A percentile compares a stretch with the other conserved stretches of the same genome.
Conservation (phyloP, 2,329 filamentous ascomycete species). For the Neonectria magnoliae region DNA sequence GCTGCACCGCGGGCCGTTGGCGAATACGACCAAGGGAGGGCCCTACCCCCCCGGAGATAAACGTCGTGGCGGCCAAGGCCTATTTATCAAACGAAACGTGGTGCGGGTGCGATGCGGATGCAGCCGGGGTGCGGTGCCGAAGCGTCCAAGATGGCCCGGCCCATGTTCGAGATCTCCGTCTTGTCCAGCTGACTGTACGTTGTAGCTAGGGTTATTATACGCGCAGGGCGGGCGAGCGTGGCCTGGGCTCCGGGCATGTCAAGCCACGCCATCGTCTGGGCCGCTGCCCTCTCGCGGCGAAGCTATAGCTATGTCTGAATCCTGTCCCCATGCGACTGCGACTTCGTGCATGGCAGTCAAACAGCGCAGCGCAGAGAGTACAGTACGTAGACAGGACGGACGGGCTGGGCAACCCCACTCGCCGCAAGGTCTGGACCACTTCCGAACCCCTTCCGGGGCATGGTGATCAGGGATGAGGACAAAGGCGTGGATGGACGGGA, state of each 20-base stretch:
- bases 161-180: background rate
- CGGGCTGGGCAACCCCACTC: constrained; percentile 1
- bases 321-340: too few relatives aligned
- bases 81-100: background rate
- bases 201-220: too few relatives aligned
- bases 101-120: background rate
- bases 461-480: background rate
- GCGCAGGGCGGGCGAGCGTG: background rate
- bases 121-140: background rate
- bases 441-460: background rate
- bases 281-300: too few relatives aligned
- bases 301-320: too few relatives aligned
- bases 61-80: too few relatives aligned
- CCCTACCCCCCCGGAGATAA: background rate
- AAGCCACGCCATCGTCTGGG: background rate
- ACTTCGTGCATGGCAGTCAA: too few relatives aligned
- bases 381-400: too few relatives aligned
- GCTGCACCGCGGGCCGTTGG: background rate
- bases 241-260: background rate
- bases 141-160: background rate
- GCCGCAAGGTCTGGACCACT: constrained; percentile 18
- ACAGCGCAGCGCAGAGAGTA: too few relatives aligned
- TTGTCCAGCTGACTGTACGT: background rate
- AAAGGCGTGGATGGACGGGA: background rate
- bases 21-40: background rate